Evolutionary conservation across 1,284 basidiomycete genomes (phyloP).

Genomic region (Sanghuangporus weigelae): DNA sequence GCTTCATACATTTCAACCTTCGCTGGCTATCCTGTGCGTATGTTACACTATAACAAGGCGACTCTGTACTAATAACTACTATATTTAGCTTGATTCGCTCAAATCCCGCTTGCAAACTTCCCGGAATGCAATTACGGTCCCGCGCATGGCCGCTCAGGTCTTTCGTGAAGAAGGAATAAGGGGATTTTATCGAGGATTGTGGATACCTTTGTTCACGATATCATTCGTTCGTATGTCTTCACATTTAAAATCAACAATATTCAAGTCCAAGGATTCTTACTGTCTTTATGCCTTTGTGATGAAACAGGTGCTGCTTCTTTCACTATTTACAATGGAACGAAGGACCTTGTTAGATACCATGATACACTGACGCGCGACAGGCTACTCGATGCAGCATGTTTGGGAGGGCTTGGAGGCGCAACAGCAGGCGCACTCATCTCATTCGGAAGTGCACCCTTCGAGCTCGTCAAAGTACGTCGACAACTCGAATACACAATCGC

Average conservation of each 20-base stretch:
- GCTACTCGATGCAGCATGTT: conserved; percentile 65
- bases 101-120: conserved; percentile 89
- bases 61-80: neutral
- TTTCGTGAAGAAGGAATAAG: conserved; percentile 88
- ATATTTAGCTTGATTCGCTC: conserved; percentile 72
- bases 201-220: conserved; percentile 94
- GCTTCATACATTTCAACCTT: conserved; percentile 81
- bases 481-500: conserved; percentile 95
- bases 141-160: conserved; percentile 65
- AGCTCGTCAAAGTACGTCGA: conserved; percentile 90
- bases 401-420: conserved; percentile 75
- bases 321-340: conserved; percentile 89
- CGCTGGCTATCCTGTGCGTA: conserved; percentile 72
- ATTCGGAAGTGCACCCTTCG: conserved; percentile 87
- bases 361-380: conserved; percentile 52
- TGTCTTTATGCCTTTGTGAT: conserved; percentile 18
- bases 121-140: conserved; percentile 69
- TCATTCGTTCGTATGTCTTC: conserved; percentile 83
- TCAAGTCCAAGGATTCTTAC: conserved; percentile 10
- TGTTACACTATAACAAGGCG: neutral
- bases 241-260: neutral
- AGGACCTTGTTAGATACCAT: conserved; percentile 69
- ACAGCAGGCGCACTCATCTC: conserved; percentile 81
- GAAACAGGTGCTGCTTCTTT: conserved; percentile 78
- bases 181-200: conserved; percentile 88